A percentile compares a stretch with the other conserved stretches of the same genome.
phyloP scores from a whole-genome alignment of 305 asterid species.

The Solanum chacoense region DNA sequence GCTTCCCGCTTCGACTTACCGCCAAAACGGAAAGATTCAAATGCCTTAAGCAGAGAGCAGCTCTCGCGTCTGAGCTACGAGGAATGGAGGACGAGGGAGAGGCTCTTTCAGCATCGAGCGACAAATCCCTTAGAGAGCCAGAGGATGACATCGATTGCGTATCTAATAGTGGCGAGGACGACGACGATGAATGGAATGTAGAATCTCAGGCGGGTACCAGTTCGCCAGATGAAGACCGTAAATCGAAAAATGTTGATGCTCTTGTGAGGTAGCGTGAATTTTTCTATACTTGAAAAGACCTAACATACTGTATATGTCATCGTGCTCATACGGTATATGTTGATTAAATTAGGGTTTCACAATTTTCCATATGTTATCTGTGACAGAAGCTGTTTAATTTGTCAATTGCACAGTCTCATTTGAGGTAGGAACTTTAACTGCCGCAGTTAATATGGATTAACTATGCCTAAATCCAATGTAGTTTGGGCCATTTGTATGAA shows the following conservation, averaged over 20 bases:
- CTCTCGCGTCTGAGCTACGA: not conserved
- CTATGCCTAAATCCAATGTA: not conserved
- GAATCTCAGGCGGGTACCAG: conserved; percentile 18
- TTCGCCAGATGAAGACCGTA: conserved; percentile 24
- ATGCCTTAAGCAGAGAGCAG: not conserved
- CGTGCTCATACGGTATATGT: not conserved
- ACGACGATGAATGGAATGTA: conserved; percentile 25
- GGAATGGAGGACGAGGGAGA: conserved; percentile 27
- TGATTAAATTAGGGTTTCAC: not conserved
- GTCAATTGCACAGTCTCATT: not conserved
- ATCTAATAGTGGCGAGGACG: conserved; percentile 33
- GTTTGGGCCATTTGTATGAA: not conserved
- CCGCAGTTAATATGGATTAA: not conserved
- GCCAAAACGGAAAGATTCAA: not conserved
- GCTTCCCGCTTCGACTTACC: not conserved
- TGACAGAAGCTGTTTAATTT: not conserved
- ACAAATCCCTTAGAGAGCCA: conserved; percentile 7
- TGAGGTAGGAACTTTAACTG: not conserved
- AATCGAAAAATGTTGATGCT: conserved; percentile 66
- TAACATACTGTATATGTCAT: not conserved
- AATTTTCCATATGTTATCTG: not conserved
- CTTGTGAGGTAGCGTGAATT: conserved; percentile 41
- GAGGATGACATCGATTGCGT: conserved; percentile 23
- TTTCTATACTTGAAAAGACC: not conserved
- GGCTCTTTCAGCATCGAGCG: conserved; percentile 29